phyloP scores from a whole-genome alignment of 768 basidiomycete species.

The Dentipellis sp. region DNA sequence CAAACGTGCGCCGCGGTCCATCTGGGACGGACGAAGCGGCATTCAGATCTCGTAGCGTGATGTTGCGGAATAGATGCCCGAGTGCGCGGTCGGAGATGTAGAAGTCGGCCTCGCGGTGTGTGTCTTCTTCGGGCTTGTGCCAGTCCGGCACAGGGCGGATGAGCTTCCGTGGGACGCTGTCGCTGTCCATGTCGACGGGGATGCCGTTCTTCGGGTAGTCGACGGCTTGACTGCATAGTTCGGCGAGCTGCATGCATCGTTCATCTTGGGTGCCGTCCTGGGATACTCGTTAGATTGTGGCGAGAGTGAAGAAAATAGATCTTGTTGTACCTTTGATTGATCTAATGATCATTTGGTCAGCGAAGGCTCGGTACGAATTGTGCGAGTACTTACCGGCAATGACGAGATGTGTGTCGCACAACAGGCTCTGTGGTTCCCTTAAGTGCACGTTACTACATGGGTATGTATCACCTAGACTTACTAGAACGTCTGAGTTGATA shows the following conservation, averaged over 20 bases:
- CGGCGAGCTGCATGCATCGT: constrained; percentile 48
- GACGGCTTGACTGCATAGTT: constrained; percentile 58
- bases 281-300: neutral
- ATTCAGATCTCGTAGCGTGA: constrained; percentile 35
- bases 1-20: neutral
- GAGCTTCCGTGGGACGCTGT: constrained; percentile 38
- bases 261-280: constrained; percentile 55
- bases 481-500: constrained; percentile 75
- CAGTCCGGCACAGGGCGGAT: constrained; percentile 74
- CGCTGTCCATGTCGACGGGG: constrained; percentile 40
- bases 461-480: constrained; percentile 21
- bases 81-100: constrained; percentile 66
- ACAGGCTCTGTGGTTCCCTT: constrained; percentile 40
- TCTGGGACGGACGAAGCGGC: constrained; percentile 6
- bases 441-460: neutral
- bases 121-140: constrained; percentile 37
- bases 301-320: neutral
- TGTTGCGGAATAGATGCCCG: constrained; percentile 60
- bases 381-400: constrained; percentile 48
- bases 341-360: constrained; percentile 28
- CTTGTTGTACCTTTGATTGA: constrained; percentile 49
- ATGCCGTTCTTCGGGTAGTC: constrained; percentile 77
- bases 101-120: constrained; percentile 50
- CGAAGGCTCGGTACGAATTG: neutral
- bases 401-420: constrained; percentile 57